Conservation (phyloP, 331 rosid species). For the Quercus lobata region DNA sequence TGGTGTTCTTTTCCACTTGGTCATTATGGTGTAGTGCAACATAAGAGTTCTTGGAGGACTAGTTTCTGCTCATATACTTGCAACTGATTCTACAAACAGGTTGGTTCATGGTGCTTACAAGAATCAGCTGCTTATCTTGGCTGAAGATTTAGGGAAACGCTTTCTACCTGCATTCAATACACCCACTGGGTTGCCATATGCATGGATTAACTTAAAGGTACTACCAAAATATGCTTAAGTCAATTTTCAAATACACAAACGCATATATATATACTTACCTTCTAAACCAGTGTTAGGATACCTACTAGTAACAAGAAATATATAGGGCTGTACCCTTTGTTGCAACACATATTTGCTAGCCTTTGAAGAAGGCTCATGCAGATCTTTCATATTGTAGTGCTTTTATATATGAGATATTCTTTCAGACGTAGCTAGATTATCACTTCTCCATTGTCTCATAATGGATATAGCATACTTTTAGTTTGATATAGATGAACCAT, state of each 20-base stretch:
- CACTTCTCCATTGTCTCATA: neutral
- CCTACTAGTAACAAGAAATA: neutral
- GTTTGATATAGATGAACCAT: neutral
- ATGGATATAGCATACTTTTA: neutral
- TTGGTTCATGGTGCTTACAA: conserved; percentile 58
- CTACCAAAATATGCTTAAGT: neutral
- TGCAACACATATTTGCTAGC: neutral
- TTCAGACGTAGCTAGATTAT: neutral
- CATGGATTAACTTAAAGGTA: conserved; percentile 97
- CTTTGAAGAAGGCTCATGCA: neutral
- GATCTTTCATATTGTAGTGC: neutral
- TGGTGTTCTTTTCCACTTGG: conserved; percentile 29
- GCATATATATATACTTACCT: neutral
- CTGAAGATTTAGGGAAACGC: conserved; percentile 86
- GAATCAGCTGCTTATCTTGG: conserved; percentile 71
- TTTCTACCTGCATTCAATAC: conserved; percentile 82
- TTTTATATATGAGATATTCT: neutral
- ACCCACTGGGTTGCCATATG: conserved; percentile 96
- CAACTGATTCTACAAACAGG: conserved; percentile 76
- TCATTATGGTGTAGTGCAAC: conserved; percentile 77
- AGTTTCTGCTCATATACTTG: conserved; percentile 91
- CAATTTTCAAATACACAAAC: neutral
- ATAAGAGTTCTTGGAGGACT: conserved; percentile 98
- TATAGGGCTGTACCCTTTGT: neutral
- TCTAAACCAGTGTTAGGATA: neutral